Percentiles rank a stretch among this genome's conserved stretches.
phyloP scores from a whole-genome alignment of 2,329 filamentous ascomycete genomes.

The Colletotrichum kahawae region DNA sequence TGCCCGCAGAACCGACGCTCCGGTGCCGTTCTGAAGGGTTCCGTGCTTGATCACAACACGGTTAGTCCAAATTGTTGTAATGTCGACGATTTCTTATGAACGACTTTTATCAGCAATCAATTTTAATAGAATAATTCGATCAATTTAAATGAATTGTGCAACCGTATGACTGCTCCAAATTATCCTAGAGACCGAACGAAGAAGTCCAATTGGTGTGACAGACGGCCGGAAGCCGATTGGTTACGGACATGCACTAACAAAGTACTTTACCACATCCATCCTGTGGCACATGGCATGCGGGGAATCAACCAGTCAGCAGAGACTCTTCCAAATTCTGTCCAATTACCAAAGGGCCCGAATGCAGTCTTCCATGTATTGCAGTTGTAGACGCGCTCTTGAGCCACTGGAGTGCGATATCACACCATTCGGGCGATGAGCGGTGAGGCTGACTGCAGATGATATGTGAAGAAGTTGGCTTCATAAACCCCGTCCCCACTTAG shows the following conservation, averaged over 20 bases:
- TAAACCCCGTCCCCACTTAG: not conserved
- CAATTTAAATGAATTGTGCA: not conserved
- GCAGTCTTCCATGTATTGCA: not conserved
- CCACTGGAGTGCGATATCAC: not conserved
- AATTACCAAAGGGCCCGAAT: not conserved
- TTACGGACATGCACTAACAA: not conserved
- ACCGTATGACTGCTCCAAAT: not conserved
- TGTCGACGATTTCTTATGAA: not conserved
- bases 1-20: not conserved
- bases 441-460: not conserved
- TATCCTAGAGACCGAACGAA: not conserved
- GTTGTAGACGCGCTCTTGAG: not conserved
- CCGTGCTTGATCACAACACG: not conserved
- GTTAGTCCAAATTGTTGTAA: not conserved
- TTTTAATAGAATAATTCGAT: not conserved
- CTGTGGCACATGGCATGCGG: not conserved
- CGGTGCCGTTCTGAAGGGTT: not conserved
- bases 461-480: not conserved
- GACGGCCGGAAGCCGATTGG: not conserved
- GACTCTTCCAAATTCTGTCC: not conserved
- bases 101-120: not conserved
- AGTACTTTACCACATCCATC: not conserved
- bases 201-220: not conserved
- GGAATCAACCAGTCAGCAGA: not conserved
- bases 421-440: not conserved